Evolutionary conservation across 1,139 yeast species (phyloP).

Genomic region (Sugiyamaella neomexicana): DNA sequence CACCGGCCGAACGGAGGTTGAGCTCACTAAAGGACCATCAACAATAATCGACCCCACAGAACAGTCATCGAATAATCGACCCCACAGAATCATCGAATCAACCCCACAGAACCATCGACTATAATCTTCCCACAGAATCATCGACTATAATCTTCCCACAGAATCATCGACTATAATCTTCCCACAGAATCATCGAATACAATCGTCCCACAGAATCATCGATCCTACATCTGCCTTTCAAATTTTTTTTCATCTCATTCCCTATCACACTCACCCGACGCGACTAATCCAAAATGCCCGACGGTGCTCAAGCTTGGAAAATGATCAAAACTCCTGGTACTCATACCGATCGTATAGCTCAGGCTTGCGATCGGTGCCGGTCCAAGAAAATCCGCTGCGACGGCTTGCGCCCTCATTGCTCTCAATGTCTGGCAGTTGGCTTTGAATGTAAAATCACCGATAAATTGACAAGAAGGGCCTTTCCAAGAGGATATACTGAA

Average conservation of each 20-base stretch:
- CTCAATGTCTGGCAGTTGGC: constrained; percentile 65
- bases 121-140: too few relatives aligned
- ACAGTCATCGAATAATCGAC: neutral
- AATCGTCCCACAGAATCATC: too few relatives aligned
- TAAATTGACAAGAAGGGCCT: constrained; percentile 66
- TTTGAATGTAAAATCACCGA: constrained; percentile 76
- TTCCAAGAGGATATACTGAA: constrained; percentile 76
- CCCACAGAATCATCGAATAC: too few relatives aligned
- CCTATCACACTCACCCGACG: too few relatives aligned
- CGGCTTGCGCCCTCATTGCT: constrained; percentile 61
- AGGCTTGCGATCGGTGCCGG: constrained; percentile 85
- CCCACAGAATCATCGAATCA: neutral
- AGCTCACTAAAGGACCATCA: too few relatives aligned
- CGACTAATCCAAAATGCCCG: constrained; percentile 32
- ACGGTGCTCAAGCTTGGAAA: constrained; percentile 47
- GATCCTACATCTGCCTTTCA: too few relatives aligned
- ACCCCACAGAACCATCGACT: too few relatives aligned
- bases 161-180: too few relatives aligned
- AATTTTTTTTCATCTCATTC: too few relatives aligned
- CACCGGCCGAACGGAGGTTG: too few relatives aligned
- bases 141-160: too few relatives aligned
- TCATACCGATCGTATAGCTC: constrained; percentile 61
- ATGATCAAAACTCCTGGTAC: constrained; percentile 66
- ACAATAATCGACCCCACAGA: neutral
- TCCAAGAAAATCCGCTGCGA: constrained; percentile 77